Evolutionary conservation across 2,329 filamentous ascomycete genomes (phyloP).

Genomic region (Esteya vermicola): DNA sequence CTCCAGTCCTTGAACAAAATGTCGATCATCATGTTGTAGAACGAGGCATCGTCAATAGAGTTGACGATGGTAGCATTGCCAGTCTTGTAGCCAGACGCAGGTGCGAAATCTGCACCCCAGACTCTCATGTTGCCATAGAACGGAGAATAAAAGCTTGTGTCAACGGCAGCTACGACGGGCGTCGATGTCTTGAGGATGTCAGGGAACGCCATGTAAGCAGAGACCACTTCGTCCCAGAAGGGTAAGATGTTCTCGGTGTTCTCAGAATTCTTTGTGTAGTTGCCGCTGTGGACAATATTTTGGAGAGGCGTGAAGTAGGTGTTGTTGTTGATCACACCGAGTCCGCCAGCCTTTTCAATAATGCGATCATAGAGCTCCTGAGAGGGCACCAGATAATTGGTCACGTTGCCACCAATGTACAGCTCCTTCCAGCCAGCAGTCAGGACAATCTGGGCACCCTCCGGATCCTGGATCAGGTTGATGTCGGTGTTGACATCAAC

Average conservation of each 20-base stretch:
- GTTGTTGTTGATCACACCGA: slow-evolving; percentile 5
- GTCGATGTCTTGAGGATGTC: slow-evolving; percentile 1
- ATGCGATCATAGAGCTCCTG: slow-evolving; percentile 5
- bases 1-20: slow-evolving; percentile 4
- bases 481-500: slow-evolving; percentile 7
- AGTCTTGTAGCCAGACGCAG: slow-evolving; percentile 1
- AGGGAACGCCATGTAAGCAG: slow-evolving; percentile 4
- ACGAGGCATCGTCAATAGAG: not conserved
- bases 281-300: slow-evolving; percentile 4
- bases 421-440: slow-evolving; percentile 6
- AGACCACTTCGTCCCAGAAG: slow-evolving; percentile 6
- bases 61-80: slow-evolving; percentile 3
- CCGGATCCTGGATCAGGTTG: slow-evolving; percentile 7
- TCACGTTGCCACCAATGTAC: slow-evolving; percentile 6
- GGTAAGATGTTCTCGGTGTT: slow-evolving; percentile 2
- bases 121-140: slow-evolving; percentile 4
- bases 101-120: slow-evolving; percentile 5
- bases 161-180: not conserved
- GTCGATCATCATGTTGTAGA: slow-evolving; percentile 4
- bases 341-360: slow-evolving; percentile 2
- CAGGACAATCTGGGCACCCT: slow-evolving; percentile 4
- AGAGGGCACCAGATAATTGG: slow-evolving; percentile 5
- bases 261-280: slow-evolving; percentile 1
- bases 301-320: slow-evolving; percentile 3
- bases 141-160: slow-evolving; percentile 6